A percentile compares a stretch with the other conserved stretches of the same genome.
Conservation (phyloP, 164 flowering plant species). For the Nymphaea colorata region DNA sequence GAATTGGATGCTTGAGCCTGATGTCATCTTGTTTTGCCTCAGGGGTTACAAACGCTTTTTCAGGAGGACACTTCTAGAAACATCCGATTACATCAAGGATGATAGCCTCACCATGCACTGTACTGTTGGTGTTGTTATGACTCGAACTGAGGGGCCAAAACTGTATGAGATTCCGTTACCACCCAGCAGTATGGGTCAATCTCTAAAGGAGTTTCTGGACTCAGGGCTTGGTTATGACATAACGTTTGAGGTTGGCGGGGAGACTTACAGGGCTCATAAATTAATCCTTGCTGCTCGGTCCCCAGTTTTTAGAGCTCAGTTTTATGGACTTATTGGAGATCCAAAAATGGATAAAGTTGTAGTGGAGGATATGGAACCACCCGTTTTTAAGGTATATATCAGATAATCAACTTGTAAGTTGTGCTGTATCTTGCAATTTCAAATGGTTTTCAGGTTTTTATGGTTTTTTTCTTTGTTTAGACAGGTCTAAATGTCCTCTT, state of each 20-base stretch:
- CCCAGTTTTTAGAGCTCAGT: slow-evolving; percentile 87
- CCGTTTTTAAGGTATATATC: slow-evolving; percentile 62
- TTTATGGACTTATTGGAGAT: slow-evolving; percentile 76
- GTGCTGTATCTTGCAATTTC: background rate
- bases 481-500: too few relatives aligned
- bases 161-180: slow-evolving; percentile 39
- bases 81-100: slow-evolving; percentile 72
- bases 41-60: slow-evolving; percentile 96
- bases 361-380: slow-evolving; percentile 61
- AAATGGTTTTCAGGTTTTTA: background rate
- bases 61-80: slow-evolving; percentile 49
- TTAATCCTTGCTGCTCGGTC: slow-evolving; percentile 91
- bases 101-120: slow-evolving; percentile 78
- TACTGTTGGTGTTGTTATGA: slow-evolving; percentile 87
- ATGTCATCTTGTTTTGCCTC: background rate
- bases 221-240: slow-evolving; percentile 64
- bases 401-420: background rate
- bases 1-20: too few relatives aligned
- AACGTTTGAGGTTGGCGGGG: slow-evolving; percentile 58
- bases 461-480: background rate
- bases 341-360: slow-evolving; percentile 46
- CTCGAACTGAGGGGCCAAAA: slow-evolving; percentile 58
- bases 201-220: slow-evolving; percentile 45
- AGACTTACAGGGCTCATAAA: slow-evolving; percentile 75
- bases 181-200: slow-evolving; percentile 67